Base-by-base conservation (phyloP, 1,284 basidiomycete species). In the Inonotus hispidus region DNA sequence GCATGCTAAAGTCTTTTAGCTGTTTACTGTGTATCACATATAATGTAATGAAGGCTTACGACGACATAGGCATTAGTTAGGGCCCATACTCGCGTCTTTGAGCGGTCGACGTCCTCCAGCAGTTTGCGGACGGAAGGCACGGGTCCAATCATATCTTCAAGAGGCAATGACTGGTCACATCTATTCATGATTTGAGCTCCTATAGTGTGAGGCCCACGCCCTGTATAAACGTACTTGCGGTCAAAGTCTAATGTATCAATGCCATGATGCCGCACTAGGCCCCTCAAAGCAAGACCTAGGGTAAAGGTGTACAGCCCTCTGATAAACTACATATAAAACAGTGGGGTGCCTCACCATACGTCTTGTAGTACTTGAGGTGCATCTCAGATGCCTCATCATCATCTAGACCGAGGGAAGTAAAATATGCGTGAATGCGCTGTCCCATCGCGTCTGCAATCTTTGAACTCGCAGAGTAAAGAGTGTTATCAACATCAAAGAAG, bases 211-310 rank as follows among this genome's bases (percentile, higher is more conserved):
- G 38, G 41, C 4, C 16, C 16, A 16, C n/a, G 5, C 16, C 41
- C n/a, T 32, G 8, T 21, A 7, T 14, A 27, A 1, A 46, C 53
- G 71, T 92, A 95, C 72, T 90, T 85, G 59, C 74, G 76, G 74
- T 95, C 90, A 70, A 94, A 95, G 70, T 95, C 93, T 59, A 95
- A 72, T 7, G 92, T 88, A 72, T 95, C 93, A 90, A 94, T 85
- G 63, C 85, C 73, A 68, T 95, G 90, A 72, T 95, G 88, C 56
- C 81, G 81, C 35, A 86, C 83, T 37, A 95, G 79, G 13, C 93
- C 93, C 32, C 92, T 83, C 32, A 95, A 76, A n/a, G 93, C 90
- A 27, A 95, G 84, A 11, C 92, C 57, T 58, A 35, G 19, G 7
- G 37, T 16, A 23, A 23, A 19, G 23, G 19, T 23, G 29, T 11